Evolutionary conservation across 495 filamentous ascomycete species (phyloP), one percentile per base, ranked within the genome.

Genomic region (Daldinia concentrica): DNA sequence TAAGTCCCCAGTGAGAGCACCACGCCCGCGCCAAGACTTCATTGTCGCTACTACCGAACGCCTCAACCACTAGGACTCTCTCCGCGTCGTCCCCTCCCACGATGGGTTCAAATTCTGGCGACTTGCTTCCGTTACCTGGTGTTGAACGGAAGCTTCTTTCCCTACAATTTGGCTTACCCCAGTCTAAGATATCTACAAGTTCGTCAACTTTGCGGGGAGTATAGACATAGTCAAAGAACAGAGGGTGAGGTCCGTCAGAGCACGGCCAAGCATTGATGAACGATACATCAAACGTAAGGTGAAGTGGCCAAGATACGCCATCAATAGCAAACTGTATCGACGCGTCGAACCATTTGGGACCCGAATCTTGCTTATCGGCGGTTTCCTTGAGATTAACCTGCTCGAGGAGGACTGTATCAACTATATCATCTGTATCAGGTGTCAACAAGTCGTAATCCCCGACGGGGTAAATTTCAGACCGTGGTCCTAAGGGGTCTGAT

Each of bases 11-110:
- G 66, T 90, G 88, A 67, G 87, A 82, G 71, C 89, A 92, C 90
- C 90, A 92, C 48, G 90, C 90, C 56, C 90, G 79, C 1, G 89
- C 89, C 72, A 93, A 83, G 14, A 93, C 90, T 77, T 91, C 90
- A 65, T 92, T 92, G 76, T 93, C 90, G 52, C 77, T 78, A 29
- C 89, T 89, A 9, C 90, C 90, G 69, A 90, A 88, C 29, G 90
- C 89, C 78, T 92, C 87, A 17, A 93, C 82, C 36, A 89, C 89
- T 39, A 93, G 80, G 11, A 93, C 89, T 69, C 82, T 82, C 66
- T 90, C 88, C 9, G 86, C 78, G 54, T 86, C 83, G 24, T 79
- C 78, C 7, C 56, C 76, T 19, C 76, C 75, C 34, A 62, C 56
- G 32, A 54, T 39, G 15, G 54, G 43, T 29, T 71, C 45, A 32